These are phyloP conservation scores for Xylariaceae sp. DNA, from an alignment of 2,329 filamentous ascomycete genomes.

Conservation along the genomic window DNA sequence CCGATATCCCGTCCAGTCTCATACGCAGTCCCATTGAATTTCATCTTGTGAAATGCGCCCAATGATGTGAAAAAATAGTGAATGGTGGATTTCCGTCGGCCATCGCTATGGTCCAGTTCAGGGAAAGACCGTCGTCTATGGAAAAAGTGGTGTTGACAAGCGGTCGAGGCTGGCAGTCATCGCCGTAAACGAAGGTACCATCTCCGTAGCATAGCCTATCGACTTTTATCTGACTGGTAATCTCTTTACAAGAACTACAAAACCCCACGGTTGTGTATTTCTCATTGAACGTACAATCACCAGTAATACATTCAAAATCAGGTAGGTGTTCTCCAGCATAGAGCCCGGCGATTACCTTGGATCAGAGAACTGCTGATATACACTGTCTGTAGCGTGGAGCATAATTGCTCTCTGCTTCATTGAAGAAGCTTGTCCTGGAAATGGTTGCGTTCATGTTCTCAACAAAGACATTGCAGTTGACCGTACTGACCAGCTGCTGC, in stretches of 20 bases:
- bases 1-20: too few relatives aligned
- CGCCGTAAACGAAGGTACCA: not conserved
- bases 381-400: not conserved
- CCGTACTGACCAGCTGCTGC: slow-evolving; percentile 1
- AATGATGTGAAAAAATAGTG: too few relatives aligned
- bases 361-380: not conserved
- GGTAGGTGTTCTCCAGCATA: not conserved
- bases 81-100: too few relatives aligned
- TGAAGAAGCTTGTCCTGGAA: not conserved
- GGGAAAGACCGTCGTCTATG: not conserved
- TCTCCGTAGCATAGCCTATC: not conserved
- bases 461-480: not conserved
- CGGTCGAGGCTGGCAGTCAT: not conserved
- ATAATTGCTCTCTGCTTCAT: not conserved
- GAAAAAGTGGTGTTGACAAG: not conserved
- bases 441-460: not conserved
- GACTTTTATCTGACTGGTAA: not conserved
- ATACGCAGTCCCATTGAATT: too few relatives aligned
- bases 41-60: too few relatives aligned
- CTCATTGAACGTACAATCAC: slow-evolving; percentile 1
- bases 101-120: too few relatives aligned
- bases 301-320: not conserved
- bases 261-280: not conserved
- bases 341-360: not conserved
- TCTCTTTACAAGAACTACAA: slow-evolving; percentile 1